Base-by-base conservation (phyloP, 495 filamentous ascomycete species). In the Entonaema liquescens region DNA sequence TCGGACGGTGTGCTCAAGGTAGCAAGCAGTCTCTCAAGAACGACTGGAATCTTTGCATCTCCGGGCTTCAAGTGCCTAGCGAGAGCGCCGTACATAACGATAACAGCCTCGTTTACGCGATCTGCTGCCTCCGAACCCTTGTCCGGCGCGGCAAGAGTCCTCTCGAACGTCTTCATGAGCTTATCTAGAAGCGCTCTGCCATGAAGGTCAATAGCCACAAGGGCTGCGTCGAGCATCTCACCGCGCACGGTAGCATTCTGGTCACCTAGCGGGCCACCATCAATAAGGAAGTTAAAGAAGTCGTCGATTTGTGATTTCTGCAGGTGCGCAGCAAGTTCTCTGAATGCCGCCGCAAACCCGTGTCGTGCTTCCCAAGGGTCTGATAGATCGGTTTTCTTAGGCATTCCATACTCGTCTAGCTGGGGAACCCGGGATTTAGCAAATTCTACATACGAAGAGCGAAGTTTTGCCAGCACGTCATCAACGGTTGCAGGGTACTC, bases 1-100 rank as follows among this genome's bases (percentile, higher is more conserved):
- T 99, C 95, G 3, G 95, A 98, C n/a, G 95, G 95, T 8, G 95
- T 98, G 73, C 90, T 92, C 28, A 99, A 84, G 5, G 96, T 96
- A 23, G 86, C 88, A 35, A 98, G 86, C 17, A 99, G 83, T 62
- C 93, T 88, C 65, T 93, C 89, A 31, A 98, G 88, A 53, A 98
- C 95, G 11, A 90, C 88, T 7, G 92, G 92, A 44, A 98, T 85
- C 62, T 95, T 92, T 58, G 87, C 79, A 76, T 99, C 95, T 6
- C 93, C 92, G 2, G 89, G 81, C 66, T 91, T 89, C 44, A 99
- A 82, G 83, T 99, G 95, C 28, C 92, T 86, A 12, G 93, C 95
- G 13, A 99, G 80, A 33, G 95, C 93, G 73, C 95, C 95, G 73
- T 98, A 99, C 67, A 99, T 90, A 62, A 99, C 94, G 67, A 99